These are phyloP conservation scores for Pestalotiopsis sp. DNA, from an alignment of 2,329 filamentous ascomycete species.

Conservation along the genomic window DNA sequence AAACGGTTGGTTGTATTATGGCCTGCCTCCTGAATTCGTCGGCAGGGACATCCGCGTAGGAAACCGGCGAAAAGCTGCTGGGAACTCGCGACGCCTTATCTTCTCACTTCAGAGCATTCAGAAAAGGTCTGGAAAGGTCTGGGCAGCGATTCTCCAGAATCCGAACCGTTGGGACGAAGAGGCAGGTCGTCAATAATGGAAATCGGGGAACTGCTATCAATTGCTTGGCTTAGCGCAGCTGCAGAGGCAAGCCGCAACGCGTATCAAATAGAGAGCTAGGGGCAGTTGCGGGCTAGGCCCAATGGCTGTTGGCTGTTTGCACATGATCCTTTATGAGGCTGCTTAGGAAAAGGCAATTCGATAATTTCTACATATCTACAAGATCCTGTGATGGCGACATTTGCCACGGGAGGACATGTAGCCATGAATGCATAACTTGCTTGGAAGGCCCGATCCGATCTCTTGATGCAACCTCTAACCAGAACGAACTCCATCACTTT, in stretches of 20 bases:
- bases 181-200: not conserved
- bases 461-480: no score
- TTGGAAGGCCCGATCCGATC: no score
- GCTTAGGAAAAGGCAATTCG: not conserved
- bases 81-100: not conserved
- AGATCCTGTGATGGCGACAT: not conserved
- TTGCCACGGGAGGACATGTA: no score
- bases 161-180: not conserved
- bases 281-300: not conserved
- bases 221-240: not conserved
- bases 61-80: not conserved
- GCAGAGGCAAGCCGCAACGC: not conserved
- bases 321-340: not conserved
- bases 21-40: not conserved
- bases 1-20: not conserved
- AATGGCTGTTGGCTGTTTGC: not conserved
- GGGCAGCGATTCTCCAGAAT: not conserved
- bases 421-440: no score
- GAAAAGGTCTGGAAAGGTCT: not conserved
- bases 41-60: not conserved
- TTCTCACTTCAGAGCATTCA: not conserved
- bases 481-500: no score
- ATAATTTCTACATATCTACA: not conserved
- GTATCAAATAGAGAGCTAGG: not conserved
- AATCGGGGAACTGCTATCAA: not conserved